phyloP scores from a whole-genome alignment of 176 grass and related monocot genomes.

The Phyllostachys edulis region DNA sequence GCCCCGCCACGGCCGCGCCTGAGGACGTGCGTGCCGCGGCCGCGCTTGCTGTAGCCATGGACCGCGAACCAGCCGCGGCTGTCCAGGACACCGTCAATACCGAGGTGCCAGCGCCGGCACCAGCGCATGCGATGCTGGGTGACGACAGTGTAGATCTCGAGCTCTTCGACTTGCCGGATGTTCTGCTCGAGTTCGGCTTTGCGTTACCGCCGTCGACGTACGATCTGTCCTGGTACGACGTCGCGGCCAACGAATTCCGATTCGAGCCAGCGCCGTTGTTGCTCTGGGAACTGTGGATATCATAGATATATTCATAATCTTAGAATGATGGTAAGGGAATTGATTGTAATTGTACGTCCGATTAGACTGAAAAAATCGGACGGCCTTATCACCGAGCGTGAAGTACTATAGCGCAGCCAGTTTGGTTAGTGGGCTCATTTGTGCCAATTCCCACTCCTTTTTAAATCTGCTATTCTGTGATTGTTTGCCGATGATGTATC shows the following conservation, averaged over 20 bases:
- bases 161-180: conserved; percentile 32
- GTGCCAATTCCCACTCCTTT: too few relatives aligned
- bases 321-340: too few relatives aligned
- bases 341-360: too few relatives aligned
- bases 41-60: conserved; percentile 36
- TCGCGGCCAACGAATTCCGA: conserved; percentile 2
- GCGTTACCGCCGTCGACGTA: conserved; percentile 10
- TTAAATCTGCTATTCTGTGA: too few relatives aligned
- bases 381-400: too few relatives aligned
- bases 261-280: conserved; percentile 30
- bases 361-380: too few relatives aligned
- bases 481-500: too few relatives aligned
- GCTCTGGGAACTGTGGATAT: too few relatives aligned
- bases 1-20: conserved; percentile 19
- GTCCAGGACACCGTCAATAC: neutral
- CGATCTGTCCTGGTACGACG: conserved; percentile 21
- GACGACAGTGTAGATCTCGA: conserved; percentile 15
- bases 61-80: neutral
- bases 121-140: neutral
- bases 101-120: neutral
- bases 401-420: too few relatives aligned
- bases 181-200: conserved; percentile 38
- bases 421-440: too few relatives aligned
- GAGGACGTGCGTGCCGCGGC: conserved; percentile 51
- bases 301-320: too few relatives aligned